These are phyloP conservation scores for Omphalea diandra DNA, from an alignment of 441 rosid species.

Conservation along the genomic window DNA sequence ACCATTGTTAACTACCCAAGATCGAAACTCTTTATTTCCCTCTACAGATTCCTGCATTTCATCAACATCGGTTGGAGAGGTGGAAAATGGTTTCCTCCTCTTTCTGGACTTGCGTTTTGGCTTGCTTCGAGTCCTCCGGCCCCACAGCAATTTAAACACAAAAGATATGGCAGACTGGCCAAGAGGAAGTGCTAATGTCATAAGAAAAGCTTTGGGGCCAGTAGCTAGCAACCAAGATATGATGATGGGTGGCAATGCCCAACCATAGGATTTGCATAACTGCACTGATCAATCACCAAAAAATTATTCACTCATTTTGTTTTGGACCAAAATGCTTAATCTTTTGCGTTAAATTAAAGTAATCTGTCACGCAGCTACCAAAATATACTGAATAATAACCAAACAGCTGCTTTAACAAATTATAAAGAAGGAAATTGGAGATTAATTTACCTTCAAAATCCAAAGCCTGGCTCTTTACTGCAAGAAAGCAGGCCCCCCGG, in stretches of 20 bases:
- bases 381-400: too few relatives aligned
- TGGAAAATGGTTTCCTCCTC: constrained; percentile 33
- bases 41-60: constrained; percentile 26
- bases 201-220: constrained; percentile 75
- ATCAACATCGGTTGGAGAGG: constrained; percentile 15
- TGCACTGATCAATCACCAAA: constrained; percentile 36
- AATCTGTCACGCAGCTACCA: too few relatives aligned
- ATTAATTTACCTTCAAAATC: too few relatives aligned
- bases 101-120: constrained; percentile 29
- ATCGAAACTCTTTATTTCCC: constrained; percentile 28
- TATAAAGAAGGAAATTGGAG: too few relatives aligned
- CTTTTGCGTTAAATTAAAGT: not conserved
- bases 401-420: too few relatives aligned
- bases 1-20: constrained; percentile 35
- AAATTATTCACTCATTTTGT: constrained; percentile 1
- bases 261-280: constrained; percentile 74
- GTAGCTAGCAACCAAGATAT: constrained; percentile 50
- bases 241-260: constrained; percentile 55
- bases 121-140: constrained; percentile 33
- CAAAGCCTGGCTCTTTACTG: too few relatives aligned
- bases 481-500: too few relatives aligned
- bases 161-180: constrained; percentile 46
- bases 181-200: constrained; percentile 44
- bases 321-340: not conserved
- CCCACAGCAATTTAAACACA: constrained; percentile 44